These are phyloP conservation scores for Pseudoneurospora amorphoporcata DNA, from an alignment of 495 filamentous ascomycete species.

Conservation along the genomic window DNA sequence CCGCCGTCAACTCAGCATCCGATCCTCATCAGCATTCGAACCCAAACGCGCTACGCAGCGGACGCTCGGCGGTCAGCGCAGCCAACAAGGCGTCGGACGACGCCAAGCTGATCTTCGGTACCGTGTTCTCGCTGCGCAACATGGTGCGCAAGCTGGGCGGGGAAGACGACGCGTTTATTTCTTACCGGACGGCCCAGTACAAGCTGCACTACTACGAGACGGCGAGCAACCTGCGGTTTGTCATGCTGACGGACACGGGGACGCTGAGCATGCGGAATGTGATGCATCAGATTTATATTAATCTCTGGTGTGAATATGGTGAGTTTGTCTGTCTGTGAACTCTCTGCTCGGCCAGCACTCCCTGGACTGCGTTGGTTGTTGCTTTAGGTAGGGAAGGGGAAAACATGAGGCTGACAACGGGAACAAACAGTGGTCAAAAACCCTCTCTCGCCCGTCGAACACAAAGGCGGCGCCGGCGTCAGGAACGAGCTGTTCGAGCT, in stretches of 20 bases:
- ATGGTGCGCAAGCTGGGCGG: conserved; percentile 94
- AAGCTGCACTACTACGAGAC: conserved; percentile 99
- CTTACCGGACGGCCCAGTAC: conserved; percentile 84
- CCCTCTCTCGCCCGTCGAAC: conserved; percentile 80
- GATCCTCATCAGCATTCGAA: conserved; percentile 19
- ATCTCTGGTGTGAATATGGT: conserved; percentile 94
- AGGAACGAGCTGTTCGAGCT: conserved; percentile 91
- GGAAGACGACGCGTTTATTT: conserved; percentile 84
- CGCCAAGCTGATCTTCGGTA: conserved; percentile 94
- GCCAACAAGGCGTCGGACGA: conserved; percentile 65
- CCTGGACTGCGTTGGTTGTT: neutral
- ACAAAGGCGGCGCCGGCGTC: conserved; percentile 78
- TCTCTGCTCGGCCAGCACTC: neutral
- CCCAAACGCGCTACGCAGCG: conserved; percentile 1
- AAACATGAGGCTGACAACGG: neutral
- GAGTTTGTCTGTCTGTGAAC: conserved; percentile 12
- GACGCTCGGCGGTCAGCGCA: conserved; percentile 18
- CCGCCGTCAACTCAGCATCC: conserved; percentile 14
- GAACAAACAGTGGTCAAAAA: conserved; percentile 72
- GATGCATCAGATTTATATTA: conserved; percentile 96
- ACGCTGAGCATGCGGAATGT: conserved; percentile 84
- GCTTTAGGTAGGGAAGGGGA: neutral
- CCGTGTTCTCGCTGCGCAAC: conserved; percentile 88
- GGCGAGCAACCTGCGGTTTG: conserved; percentile 85
- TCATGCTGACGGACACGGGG: conserved; percentile 89